phyloP scores from a whole-genome alignment of 345 rosid species.

The Isatis tinctoria region DNA sequence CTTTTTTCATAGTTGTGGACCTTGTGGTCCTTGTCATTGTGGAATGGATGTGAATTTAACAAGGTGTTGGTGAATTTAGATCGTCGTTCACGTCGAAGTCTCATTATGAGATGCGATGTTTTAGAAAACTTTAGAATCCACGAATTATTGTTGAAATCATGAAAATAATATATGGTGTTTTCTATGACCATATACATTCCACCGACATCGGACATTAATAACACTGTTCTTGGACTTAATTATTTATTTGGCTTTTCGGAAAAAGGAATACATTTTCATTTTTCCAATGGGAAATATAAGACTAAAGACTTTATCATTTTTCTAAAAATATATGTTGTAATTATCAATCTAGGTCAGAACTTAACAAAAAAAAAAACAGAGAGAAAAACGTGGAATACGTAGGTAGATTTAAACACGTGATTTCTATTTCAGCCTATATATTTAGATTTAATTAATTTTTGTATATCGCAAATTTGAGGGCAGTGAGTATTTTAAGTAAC shows the following conservation, averaged over 20 bases:
- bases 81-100: neutral
- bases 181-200: conserved; percentile 17
- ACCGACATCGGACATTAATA: conserved; percentile 28
- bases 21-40: too few species aligned
- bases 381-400: conserved; percentile 2
- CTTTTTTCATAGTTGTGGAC: neutral
- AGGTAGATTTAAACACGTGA: neutral
- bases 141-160: neutral
- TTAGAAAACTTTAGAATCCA: neutral
- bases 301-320: neutral
- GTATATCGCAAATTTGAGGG: neutral
- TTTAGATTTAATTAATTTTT: neutral
- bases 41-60: neutral
- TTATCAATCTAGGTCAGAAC: neutral
- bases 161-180: neutral
- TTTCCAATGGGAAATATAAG: neutral
- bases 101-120: conserved; percentile 8
- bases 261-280: neutral
- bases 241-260: neutral
- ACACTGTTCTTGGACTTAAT: conserved; percentile 12
- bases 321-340: neutral
- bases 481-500: neutral
- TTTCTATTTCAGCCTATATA: neutral
- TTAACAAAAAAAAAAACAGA: neutral
- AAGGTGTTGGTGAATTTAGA: neutral